phyloP scores from a whole-genome alignment of 805 yeast species.

The Lipomyces spencermartinsiae region DNA sequence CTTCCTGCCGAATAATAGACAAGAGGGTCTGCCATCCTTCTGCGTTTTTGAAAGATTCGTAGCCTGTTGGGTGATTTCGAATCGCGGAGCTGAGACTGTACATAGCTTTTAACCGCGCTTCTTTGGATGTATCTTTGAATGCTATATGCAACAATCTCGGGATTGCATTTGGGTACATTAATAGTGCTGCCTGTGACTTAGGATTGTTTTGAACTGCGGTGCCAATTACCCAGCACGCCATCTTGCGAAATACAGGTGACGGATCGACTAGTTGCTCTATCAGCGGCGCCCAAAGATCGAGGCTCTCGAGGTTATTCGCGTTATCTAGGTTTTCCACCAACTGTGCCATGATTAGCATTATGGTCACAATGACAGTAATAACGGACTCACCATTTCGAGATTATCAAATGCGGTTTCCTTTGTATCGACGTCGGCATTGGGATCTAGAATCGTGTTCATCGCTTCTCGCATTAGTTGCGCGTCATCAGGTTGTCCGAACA shows the following conservation, averaged over 20 bases:
- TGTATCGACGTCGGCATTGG: conserved; percentile 65
- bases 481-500: conserved; percentile 85
- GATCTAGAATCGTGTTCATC: conserved; percentile 62
- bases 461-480: conserved; percentile 85
- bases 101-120: conserved; percentile 65
- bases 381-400: conserved; percentile 69
- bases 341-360: conserved; percentile 10
- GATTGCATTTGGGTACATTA: conserved; percentile 43
- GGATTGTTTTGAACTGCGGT: conserved; percentile 93
- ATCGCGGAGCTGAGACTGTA: conserved; percentile 78
- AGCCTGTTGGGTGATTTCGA: conserved; percentile 69
- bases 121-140: conserved; percentile 40
- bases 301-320: conserved; percentile 86
- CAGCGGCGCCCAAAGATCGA: conserved; percentile 79
- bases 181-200: conserved; percentile 60
- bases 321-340: conserved; percentile 90
- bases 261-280: conserved; percentile 58
- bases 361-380: background rate
- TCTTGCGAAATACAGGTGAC: conserved; percentile 55
- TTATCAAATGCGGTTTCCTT: conserved; percentile 83
- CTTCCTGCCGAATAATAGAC: conserved; percentile 21
- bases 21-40: conserved; percentile 63
- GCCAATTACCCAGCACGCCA: conserved; percentile 78
- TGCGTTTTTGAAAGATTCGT: conserved; percentile 58
- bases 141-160: conserved; percentile 43